phyloP scores from a whole-genome alignment of 1,284 basidiomycete species.

The Fomitopsis pinicola region DNA sequence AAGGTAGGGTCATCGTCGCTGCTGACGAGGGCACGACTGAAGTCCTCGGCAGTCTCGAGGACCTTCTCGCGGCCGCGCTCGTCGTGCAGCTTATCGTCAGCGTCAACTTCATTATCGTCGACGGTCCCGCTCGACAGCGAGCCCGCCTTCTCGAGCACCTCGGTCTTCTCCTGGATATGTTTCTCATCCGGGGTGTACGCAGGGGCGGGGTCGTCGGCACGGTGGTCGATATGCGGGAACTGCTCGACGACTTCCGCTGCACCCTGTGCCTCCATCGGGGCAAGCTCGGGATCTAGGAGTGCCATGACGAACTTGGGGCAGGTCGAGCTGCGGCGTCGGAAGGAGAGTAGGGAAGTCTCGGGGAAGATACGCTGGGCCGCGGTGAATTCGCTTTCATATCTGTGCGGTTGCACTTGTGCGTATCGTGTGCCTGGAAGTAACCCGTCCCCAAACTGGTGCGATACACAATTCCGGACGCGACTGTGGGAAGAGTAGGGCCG shows the following conservation, averaged over 20 bases:
- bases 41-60: slow-evolving; percentile 44
- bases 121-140: not conserved
- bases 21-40: slow-evolving; percentile 46
- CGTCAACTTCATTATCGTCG: slow-evolving; percentile 4
- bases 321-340: not conserved
- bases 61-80: slow-evolving; percentile 34
- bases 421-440: not conserved
- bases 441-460: not conserved
- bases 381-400: not conserved
- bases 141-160: not conserved
- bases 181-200: not conserved
- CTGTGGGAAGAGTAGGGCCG: not conserved
- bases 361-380: not conserved
- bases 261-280: slow-evolving; percentile 2
- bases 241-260: not conserved
- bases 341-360: not conserved
- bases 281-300: slow-evolving; percentile 6
- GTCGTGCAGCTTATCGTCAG: slow-evolving; percentile 1
- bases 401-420: not conserved
- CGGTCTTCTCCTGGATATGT: not conserved
- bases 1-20: slow-evolving; percentile 56
- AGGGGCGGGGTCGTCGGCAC: not conserved
- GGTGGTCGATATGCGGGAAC: slow-evolving; percentile 1
- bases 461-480: not conserved
- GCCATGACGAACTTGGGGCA: slow-evolving; percentile 1